These are phyloP conservation scores for Solanum pinnatisectum DNA, from an alignment of 257 asterid genomes.

Conservation along the genomic window DNA sequence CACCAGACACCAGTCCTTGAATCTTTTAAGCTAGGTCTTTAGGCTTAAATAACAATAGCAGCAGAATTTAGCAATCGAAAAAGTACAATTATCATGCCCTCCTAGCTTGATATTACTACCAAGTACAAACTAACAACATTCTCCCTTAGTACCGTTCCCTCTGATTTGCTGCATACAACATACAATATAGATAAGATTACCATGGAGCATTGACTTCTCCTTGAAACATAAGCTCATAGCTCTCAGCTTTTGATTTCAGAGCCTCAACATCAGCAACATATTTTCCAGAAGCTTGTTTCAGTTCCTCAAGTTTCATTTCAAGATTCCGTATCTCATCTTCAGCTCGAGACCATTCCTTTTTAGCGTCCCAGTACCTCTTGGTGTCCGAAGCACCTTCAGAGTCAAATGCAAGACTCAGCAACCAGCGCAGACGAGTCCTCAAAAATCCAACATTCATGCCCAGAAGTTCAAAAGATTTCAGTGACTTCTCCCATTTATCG, in stretches of 20 bases:
- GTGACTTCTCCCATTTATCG: constrained; percentile 61
- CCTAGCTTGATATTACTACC: neutral
- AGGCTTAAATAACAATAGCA: neutral
- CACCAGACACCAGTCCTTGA: neutral
- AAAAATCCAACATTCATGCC: constrained; percentile 61
- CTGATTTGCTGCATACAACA: neutral
- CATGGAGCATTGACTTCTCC: constrained; percentile 57
- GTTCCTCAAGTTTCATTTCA: constrained; percentile 38
- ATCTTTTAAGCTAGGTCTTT: neutral
- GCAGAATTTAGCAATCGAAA: neutral
- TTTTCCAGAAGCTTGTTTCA: constrained; percentile 30
- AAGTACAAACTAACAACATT: neutral
- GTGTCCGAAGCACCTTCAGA: constrained; percentile 34
- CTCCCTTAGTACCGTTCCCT: neutral
- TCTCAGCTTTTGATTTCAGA: constrained; percentile 39
- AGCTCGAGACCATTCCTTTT: constrained; percentile 15
- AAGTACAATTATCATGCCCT: neutral
- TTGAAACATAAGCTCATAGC: constrained; percentile 34
- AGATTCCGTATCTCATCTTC: constrained; percentile 35
- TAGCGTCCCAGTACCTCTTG: constrained; percentile 36
- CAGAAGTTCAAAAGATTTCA: constrained; percentile 59
- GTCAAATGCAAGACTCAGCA: constrained; percentile 37
- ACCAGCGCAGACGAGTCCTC: constrained; percentile 31
- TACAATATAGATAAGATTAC: constrained; percentile 11
- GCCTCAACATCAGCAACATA: constrained; percentile 25